phyloP scores from a whole-genome alignment of 179 eudicot genomes.

The Heliamphora pulchella region DNA sequence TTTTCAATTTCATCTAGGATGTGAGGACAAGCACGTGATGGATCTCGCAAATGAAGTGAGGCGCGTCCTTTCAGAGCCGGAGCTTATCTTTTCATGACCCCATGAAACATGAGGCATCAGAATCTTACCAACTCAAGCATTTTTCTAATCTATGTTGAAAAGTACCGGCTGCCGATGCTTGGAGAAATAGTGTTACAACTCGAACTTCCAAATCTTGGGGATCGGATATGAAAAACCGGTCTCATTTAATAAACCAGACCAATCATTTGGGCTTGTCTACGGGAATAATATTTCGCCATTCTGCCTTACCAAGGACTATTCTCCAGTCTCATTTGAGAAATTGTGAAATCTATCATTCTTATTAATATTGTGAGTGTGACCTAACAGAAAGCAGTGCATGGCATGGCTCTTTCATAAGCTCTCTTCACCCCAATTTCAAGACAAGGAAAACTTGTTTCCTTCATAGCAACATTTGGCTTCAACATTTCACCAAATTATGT shows the following conservation, averaged over 20 bases:
- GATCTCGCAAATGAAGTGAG: conserved; percentile 72
- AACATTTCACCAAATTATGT: not conserved
- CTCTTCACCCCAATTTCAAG: not conserved
- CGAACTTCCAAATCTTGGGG: not conserved
- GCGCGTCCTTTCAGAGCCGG: conserved; percentile 33
- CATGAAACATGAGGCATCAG: not conserved
- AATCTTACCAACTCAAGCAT: not conserved
- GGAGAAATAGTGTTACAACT: not conserved
- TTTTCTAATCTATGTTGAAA: not conserved
- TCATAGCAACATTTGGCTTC: not conserved
- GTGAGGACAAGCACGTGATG: conserved; percentile 65
- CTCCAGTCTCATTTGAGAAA: not conserved
- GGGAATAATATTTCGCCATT: too few relatives aligned
- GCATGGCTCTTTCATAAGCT: not conserved
- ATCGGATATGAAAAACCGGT: not conserved
- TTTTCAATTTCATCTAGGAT: conserved; percentile 30
- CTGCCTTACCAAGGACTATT: not conserved
- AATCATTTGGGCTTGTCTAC: too few relatives aligned
- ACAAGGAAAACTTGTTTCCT: not conserved
- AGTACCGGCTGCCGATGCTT: not conserved
- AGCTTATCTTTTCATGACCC: not conserved
- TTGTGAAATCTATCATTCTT: not conserved
- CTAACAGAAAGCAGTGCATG: not conserved
- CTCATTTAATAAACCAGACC: not conserved
- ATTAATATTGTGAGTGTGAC: not conserved